phyloP scores from a whole-genome alignment of 2,329 filamentous ascomycete genomes.

The Epicoccum nigrum region DNA sequence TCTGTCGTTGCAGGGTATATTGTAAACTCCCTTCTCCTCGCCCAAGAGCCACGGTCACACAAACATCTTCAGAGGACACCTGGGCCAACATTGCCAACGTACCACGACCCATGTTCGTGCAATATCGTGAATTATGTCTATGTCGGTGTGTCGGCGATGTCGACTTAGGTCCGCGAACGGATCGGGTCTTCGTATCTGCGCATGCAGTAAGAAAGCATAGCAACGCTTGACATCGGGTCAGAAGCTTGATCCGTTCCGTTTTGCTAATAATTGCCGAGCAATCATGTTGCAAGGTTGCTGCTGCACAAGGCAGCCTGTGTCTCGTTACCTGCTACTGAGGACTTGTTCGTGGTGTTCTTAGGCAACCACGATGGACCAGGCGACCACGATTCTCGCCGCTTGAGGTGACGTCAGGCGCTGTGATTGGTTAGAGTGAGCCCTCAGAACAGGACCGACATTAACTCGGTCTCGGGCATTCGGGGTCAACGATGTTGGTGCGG shows the following conservation, averaged over 20 bases:
- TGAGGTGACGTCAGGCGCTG: slow-evolving; percentile 4
- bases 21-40: too few species aligned
- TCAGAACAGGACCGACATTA: not conserved
- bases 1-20: too few species aligned
- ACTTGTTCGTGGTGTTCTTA: too few species aligned
- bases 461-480: slow-evolving; percentile 1
- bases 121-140: too few species aligned
- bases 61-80: too few species aligned
- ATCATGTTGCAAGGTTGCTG: too few species aligned
- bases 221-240: not conserved
- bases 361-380: not conserved
- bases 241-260: not conserved
- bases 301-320: too few species aligned
- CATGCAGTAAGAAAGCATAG: not conserved
- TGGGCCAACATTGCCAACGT: too few species aligned
- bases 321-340: too few species aligned
- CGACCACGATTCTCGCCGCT: slow-evolving; percentile 4
- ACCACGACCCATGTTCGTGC: not conserved
- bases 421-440: slow-evolving; percentile 1
- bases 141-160: not conserved
- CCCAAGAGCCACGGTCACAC: too few species aligned
- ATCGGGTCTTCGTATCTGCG: not conserved
- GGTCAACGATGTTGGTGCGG: not conserved
- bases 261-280: too few species aligned
- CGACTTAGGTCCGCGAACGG: not conserved